phyloP scores from a whole-genome alignment of 2,329 filamentous ascomycete genomes.

The Curvularia spicifera region DNA sequence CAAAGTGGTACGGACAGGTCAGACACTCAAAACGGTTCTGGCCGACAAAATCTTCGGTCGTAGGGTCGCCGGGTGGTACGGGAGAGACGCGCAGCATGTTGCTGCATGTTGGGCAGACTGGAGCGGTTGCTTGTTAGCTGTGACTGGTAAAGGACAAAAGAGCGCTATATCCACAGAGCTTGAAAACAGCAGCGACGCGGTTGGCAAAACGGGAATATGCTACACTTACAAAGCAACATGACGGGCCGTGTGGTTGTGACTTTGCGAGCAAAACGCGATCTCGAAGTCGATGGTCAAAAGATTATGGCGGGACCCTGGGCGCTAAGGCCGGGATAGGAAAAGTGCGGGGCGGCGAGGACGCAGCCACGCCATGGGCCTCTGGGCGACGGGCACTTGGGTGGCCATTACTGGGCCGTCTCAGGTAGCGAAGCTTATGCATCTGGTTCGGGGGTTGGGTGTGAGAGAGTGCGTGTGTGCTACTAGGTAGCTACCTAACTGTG shows the following conservation, averaged over 20 bases:
- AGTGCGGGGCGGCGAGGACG: conserved; percentile 32
- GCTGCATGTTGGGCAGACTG: conserved; percentile 80
- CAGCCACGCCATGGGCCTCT: not conserved
- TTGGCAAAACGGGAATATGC: not conserved
- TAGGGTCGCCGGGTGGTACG: conserved; percentile 50
- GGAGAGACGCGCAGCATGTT: conserved; percentile 79
- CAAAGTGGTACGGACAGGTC: conserved; percentile 91
- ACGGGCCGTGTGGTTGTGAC: conserved; percentile 14
- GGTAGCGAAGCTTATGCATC: conserved; percentile 19
- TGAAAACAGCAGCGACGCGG: not conserved
- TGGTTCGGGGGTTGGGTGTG: conserved; percentile 8
- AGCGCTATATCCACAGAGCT: not conserved
- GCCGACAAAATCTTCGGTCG: conserved; percentile 47
- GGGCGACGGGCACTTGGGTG: conserved; percentile 22
- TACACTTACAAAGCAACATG: conserved; percentile 70
- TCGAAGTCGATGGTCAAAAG: conserved; percentile 3
- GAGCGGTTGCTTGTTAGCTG: not conserved
- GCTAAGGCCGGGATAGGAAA: conserved; percentile 31
- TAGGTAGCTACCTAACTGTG: not conserved
- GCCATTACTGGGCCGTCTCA: conserved; percentile 24
- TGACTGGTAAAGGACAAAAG: not conserved
- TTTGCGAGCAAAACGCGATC: not conserved
- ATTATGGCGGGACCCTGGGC: conserved; percentile 35
- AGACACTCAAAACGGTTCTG: conserved; percentile 91
- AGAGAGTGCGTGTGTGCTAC: not conserved